Conservation (phyloP, 2,329 filamentous ascomycete species). For the Scopulariopsis brevicaulis region DNA sequence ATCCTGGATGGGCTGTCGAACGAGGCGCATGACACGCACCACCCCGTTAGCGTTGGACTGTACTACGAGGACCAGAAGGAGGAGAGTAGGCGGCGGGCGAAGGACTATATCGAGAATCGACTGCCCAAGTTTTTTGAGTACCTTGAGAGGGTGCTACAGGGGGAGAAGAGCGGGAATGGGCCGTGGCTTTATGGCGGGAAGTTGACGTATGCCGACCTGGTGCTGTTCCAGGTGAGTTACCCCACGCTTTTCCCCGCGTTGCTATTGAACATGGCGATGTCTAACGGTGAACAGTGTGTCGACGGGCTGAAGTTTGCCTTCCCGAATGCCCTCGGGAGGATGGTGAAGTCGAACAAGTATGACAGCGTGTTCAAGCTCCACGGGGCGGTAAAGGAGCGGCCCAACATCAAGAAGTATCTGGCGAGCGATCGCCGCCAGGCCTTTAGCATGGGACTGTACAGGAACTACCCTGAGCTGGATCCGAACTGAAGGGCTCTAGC, state of each 20-base stretch:
- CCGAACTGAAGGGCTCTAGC: slow-evolving; percentile 12
- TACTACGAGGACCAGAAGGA: slow-evolving; percentile 70
- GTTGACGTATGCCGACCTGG: slow-evolving; percentile 62
- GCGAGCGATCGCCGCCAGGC: slow-evolving; percentile 48
- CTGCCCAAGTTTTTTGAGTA: slow-evolving; percentile 64
- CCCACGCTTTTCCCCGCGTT: neutral
- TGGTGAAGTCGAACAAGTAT: slow-evolving; percentile 45
- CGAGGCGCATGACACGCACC: slow-evolving; percentile 66
- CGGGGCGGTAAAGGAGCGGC: slow-evolving; percentile 47
- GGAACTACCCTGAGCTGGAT: slow-evolving; percentile 65
- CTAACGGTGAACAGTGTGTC: slow-evolving; percentile 24
- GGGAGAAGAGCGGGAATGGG: slow-evolving; percentile 42
- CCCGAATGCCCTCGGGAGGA: slow-evolving; percentile 48
- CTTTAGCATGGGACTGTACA: slow-evolving; percentile 57
- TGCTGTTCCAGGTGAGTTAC: slow-evolving; percentile 53
- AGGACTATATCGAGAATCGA: slow-evolving; percentile 46
- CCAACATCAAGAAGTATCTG: slow-evolving; percentile 58
- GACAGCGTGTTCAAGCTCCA: slow-evolving; percentile 52
- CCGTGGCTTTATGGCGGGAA: slow-evolving; percentile 55
- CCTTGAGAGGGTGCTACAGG: slow-evolving; percentile 54
- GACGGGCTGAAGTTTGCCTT: slow-evolving; percentile 57
- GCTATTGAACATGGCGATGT: neutral
- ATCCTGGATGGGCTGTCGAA: slow-evolving; percentile 59
- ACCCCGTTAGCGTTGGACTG: slow-evolving; percentile 46
- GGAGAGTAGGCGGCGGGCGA: slow-evolving; percentile 46